phyloP scores from a whole-genome alignment of 1,139 yeast genomes.

The Lizanozyma gosingica region DNA sequence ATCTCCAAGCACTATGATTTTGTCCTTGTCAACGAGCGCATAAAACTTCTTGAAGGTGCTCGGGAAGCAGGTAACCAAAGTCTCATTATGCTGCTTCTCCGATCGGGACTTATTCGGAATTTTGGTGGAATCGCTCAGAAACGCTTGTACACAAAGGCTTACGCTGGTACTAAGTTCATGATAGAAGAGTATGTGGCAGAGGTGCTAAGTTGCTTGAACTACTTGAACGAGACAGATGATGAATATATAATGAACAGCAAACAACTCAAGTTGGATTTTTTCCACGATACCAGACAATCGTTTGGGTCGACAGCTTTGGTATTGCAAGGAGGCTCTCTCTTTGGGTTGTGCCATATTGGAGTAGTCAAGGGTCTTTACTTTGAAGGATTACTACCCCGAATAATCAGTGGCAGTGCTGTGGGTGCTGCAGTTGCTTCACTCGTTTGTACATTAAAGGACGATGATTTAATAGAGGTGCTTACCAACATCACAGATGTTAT shows the following conservation, averaged over 20 bases:
- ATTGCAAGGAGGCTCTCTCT: conserved; percentile 88
- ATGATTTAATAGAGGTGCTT: conserved; percentile 45
- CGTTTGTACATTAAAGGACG: conserved; percentile 59
- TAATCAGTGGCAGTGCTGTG: conserved; percentile 88
- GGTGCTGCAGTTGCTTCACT: conserved; percentile 90
- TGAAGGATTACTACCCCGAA: conserved; percentile 69
- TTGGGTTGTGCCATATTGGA: conserved; percentile 90
- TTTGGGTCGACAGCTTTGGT: conserved; percentile 86
- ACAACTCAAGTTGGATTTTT: conserved; percentile 70
- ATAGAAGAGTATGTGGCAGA: conserved; percentile 83
- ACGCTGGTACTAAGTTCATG: conserved; percentile 77
- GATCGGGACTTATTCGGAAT: conserved; percentile 81
- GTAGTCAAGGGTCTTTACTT: conserved; percentile 74
- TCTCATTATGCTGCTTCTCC: conserved; percentile 55
- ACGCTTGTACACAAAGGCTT: conserved; percentile 69
- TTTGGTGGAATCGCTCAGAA: conserved; percentile 87
- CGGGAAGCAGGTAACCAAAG: conserved; percentile 50
- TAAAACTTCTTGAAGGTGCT: conserved; percentile 55
- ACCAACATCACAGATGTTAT: conserved; percentile 40
- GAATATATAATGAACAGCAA: conserved; percentile 38
- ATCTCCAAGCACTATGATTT: conserved; percentile 80
- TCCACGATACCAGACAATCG: conserved; percentile 84
- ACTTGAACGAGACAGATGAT: conserved; percentile 27
- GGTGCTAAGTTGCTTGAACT: conserved; percentile 61
- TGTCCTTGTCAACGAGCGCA: conserved; percentile 65